Evolutionary conservation across 345 rosid genomes (phyloP), one percentile per base, ranked within the genome.

Genomic region (Boechera divaricarpa): DNA sequence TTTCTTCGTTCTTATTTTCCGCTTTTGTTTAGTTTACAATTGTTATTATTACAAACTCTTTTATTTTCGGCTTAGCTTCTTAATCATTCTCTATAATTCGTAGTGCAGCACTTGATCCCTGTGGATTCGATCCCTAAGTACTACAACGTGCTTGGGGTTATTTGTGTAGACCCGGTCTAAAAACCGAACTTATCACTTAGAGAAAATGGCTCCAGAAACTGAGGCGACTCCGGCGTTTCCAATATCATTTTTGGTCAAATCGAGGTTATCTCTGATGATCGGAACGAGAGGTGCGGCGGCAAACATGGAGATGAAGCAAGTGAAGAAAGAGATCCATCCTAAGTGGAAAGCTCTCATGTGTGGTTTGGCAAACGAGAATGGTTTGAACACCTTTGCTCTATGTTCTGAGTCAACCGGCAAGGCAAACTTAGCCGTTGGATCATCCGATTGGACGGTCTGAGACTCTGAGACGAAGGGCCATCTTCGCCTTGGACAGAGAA

Each of bases 221-320:
- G 97, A 91, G 31, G 97, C 95, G 3, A 91, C 88, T 5, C 95
- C 91, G 0, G 93, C 95, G 53, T 89, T 90, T 0, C 93, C 97
- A 0, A 88, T 85, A 74, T 87, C 95, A 2, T 12, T 35, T 56
- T 88, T 88, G 54, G 83, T 86, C n/a, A 88, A 67, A 69, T 88
- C 80, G 13, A 91, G 93, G 66, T 88, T 91, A 56, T 90, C 95
- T 0, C 91, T 80, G 59, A 91, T 91, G 80, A 90, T 82, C 6
- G 95, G 93, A 47, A 89, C 86, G 2, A 89, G 92, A 8, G 97
- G 93, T 9, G 93, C 91, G 0, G 97, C 97, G 0, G 97, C 97
- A 11, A 91, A 90, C 3, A 93, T 91, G 33, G 97, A 91, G 69
- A 90, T 83, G 52, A 91, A 90, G 74, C 89, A 88, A 49, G 89